Evolutionary conservation across 768 basidiomycete genomes (phyloP).

Genomic region (Leccinum disarticulatum): DNA sequence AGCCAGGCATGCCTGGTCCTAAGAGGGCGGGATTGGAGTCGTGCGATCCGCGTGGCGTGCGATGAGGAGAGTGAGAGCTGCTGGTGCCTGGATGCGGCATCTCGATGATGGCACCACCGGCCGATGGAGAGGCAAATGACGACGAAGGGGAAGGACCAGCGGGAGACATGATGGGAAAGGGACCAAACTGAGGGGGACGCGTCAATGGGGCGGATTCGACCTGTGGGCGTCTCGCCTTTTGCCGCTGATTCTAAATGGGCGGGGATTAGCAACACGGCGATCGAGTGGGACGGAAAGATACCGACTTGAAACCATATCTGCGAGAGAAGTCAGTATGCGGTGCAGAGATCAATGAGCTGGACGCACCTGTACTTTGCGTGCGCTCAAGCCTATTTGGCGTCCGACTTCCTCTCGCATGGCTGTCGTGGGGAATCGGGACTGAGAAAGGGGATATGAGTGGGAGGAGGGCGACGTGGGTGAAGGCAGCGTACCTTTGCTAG

Average conservation of each 20-base stretch:
- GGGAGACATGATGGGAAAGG: slow-evolving; percentile 51
- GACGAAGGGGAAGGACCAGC: slow-evolving; percentile 27
- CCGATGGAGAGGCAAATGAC: slow-evolving; percentile 12
- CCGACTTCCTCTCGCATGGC: slow-evolving; percentile 88
- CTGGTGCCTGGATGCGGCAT: slow-evolving; percentile 13
- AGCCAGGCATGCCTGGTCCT: slow-evolving; percentile 57
- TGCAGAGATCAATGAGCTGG: slow-evolving; percentile 3
- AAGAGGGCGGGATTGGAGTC: slow-evolving; percentile 44
- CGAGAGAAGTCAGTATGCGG: slow-evolving; percentile 11
- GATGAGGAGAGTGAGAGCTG: slow-evolving; percentile 10
- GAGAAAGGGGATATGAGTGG: not conserved
- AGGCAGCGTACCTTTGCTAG: slow-evolving; percentile 68
- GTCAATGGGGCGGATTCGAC: slow-evolving; percentile 53
- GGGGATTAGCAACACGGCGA: slow-evolving; percentile 11
- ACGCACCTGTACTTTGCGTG: slow-evolving; percentile 86
- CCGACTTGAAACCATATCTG: slow-evolving; percentile 89
- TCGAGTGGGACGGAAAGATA: not conserved
- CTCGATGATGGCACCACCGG: slow-evolving; percentile 10
- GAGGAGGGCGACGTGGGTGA: not conserved
- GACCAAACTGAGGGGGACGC: slow-evolving; percentile 61
- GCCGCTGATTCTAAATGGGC: slow-evolving; percentile 72
- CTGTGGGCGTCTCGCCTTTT: slow-evolving; percentile 79
- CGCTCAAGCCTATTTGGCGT: slow-evolving; percentile 82
- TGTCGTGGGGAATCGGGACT: slow-evolving; percentile 90
- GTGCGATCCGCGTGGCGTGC: slow-evolving; percentile 25